Conservation (phyloP, 2,329 filamentous ascomycete genomes). For the Colletotrichum acutatum region DNA sequence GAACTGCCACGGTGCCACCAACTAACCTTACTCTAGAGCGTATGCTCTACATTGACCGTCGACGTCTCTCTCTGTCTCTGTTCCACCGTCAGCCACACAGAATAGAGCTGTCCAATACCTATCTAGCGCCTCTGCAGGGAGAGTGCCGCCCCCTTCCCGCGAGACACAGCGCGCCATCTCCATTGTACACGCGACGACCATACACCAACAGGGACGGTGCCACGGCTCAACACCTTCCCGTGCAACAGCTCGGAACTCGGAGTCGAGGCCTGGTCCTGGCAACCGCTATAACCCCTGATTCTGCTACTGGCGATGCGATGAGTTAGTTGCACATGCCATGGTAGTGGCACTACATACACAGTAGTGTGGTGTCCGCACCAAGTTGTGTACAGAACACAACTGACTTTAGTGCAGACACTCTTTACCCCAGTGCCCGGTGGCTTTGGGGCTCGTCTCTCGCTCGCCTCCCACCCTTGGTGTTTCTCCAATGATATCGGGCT, state of each 20-base stretch:
- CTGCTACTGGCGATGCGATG: not conserved
- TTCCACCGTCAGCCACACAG: not conserved
- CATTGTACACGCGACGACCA: not conserved
- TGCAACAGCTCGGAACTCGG: conserved; percentile 25
- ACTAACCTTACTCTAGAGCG: not conserved
- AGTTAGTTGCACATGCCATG: not conserved
- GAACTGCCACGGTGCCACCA: not conserved
- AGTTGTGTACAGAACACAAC: not conserved
- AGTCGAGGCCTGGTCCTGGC: conserved; percentile 23
- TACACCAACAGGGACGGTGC: conserved; percentile 11
- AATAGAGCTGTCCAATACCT: not conserved
- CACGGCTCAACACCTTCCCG: conserved; percentile 29
- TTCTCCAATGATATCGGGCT: conserved; percentile 22
- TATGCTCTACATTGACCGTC: not conserved
- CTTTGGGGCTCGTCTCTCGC: conserved; percentile 5
- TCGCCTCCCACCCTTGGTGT: conserved; percentile 6
- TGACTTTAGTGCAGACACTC: no score
- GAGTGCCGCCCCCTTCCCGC: not conserved
- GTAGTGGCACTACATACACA: no score
- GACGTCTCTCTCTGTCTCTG: not conserved
- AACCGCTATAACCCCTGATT: not conserved
- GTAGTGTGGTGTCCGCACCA: no score
- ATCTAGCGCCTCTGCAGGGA: not conserved
- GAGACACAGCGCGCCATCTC: not conserved
- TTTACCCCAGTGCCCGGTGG: not conserved